A percentile compares a stretch with the other conserved stretches of the same genome.
These are phyloP conservation scores for Coemansia sp. DNA, from an alignment of 192 early-diverging fungal genomes.

Conservation along the genomic window DNA sequence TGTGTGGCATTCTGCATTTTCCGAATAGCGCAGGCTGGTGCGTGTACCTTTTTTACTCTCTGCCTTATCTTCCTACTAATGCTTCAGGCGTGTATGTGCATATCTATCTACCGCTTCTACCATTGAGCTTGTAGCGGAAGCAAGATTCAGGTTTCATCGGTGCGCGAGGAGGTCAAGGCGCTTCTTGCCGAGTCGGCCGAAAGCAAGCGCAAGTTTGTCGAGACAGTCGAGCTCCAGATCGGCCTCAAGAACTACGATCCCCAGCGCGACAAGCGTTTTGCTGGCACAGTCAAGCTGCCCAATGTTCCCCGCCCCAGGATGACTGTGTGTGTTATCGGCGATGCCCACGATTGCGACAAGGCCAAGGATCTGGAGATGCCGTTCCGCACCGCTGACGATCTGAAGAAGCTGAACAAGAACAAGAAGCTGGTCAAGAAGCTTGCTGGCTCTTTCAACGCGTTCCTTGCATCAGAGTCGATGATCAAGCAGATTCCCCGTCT, in stretches of 20 bases:
- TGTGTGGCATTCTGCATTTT: too few species aligned
- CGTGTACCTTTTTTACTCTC: constrained; percentile 1
- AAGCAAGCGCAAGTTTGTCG: constrained; percentile 94
- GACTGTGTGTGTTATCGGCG: constrained; percentile 93
- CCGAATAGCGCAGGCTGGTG: too few species aligned
- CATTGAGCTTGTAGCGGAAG: constrained; percentile 34
- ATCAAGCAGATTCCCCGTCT: constrained; percentile 99
- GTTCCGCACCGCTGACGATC: constrained; percentile 93
- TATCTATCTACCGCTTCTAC: too few species aligned
- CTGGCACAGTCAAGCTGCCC: constrained; percentile 92
- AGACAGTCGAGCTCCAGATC: constrained; percentile 97
- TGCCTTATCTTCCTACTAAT: background rate
- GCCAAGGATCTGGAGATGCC: constrained; percentile 90
- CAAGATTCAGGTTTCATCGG: constrained; percentile 89
- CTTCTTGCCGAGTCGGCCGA: constrained; percentile 78
- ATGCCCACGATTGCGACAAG: constrained; percentile 94
- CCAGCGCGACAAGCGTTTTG: constrained; percentile 99
- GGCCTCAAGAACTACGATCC: constrained; percentile 99
- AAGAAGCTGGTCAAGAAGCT: constrained; percentile 99
- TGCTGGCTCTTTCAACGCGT: constrained; percentile 98
- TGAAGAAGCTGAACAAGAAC: constrained; percentile 99
- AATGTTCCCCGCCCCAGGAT: constrained; percentile 93
- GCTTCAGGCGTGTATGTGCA: too few species aligned
- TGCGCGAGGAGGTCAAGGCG: constrained; percentile 74
- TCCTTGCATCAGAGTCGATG: constrained; percentile 94